Percentiles rank a stretch among this genome's conserved stretches.
Conservation (phyloP, 768 basidiomycete species). For the Leucocoprinus sp. region DNA sequence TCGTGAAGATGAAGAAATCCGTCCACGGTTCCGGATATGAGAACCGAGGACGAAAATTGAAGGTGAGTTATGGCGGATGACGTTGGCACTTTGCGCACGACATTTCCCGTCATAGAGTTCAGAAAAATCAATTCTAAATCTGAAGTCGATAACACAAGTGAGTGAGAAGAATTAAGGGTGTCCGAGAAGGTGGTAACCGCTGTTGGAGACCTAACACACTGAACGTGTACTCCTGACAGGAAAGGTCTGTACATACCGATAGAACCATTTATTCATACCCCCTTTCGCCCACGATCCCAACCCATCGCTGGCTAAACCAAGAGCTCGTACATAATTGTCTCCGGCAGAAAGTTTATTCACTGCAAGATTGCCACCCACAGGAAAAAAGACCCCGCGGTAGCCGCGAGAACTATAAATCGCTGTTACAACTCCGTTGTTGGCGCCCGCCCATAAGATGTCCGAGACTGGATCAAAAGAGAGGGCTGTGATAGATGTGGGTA, state of each 20-base stretch:
- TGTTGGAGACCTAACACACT: conserved; percentile 20
- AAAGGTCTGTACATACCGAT: conserved; percentile 38
- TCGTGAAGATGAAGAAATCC: conserved; percentile 68
- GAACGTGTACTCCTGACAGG: not conserved
- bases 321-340: conserved; percentile 70
- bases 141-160: conserved; percentile 52
- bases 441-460: conserved; percentile 84
- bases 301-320: conserved; percentile 50
- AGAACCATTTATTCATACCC: conserved; percentile 78
- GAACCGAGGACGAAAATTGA: conserved; percentile 51
- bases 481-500: conserved; percentile 44
- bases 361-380: conserved; percentile 55
- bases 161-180: conserved; percentile 41
- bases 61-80: conserved; percentile 59
- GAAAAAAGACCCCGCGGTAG: conserved; percentile 64
- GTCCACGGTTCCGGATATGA: conserved; percentile 66
- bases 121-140: conserved; percentile 58
- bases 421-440: conserved; percentile 58
- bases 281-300: conserved; percentile 80
- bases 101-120: conserved; percentile 64
- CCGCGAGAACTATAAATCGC: conserved; percentile 61
- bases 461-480: conserved; percentile 88
- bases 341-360: conserved; percentile 73
- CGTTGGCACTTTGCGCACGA: conserved; percentile 47
- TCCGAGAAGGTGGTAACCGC: conserved; percentile 37